Percentiles rank a stretch among this genome's conserved stretches.
phyloP scores from a whole-genome alignment of 805 yeast genomes.

The Zygoascus flipseniorum region DNA sequence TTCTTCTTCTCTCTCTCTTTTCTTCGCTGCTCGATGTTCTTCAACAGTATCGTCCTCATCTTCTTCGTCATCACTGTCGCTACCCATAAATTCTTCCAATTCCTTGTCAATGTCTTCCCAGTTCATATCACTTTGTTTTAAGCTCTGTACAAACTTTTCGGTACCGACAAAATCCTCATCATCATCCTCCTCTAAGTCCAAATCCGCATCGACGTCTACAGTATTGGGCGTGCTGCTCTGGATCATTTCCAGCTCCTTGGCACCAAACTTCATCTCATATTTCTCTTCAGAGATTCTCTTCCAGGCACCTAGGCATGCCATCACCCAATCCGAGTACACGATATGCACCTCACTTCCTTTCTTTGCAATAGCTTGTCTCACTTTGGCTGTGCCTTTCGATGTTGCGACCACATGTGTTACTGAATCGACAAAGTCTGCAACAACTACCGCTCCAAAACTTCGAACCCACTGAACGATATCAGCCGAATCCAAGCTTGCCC shows the following conservation, averaged over 20 bases:
- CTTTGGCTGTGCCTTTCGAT: conserved; percentile 75
- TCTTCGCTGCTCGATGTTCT: conserved; percentile 14
- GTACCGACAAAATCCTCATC: conserved; percentile 38
- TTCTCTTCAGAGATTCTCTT: conserved; percentile 52
- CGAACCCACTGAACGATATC: conserved; percentile 89
- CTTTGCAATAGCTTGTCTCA: conserved; percentile 57
- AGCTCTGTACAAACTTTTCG: conserved; percentile 27
- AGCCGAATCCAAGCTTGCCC: conserved; percentile 59
- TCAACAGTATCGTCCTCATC: conserved; percentile 23
- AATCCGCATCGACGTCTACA: conserved; percentile 37
- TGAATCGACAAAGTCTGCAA: conserved; percentile 54
- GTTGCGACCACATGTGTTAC: conserved; percentile 88
- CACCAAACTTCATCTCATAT: conserved; percentile 37
- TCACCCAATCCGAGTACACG: conserved; percentile 91
- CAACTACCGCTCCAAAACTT: conserved; percentile 84
- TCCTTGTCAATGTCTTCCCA: conserved; percentile 46
- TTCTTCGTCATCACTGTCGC: conserved; percentile 24
- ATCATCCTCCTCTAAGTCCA: conserved; percentile 20
- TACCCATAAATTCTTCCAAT: conserved; percentile 40
- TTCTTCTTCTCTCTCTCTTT: conserved; percentile 12
- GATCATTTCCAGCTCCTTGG: conserved; percentile 11
- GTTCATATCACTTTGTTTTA: conserved; percentile 32
- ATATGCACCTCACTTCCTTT: conserved; percentile 50
- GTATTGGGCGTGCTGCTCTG: conserved; percentile 17
- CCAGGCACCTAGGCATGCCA: conserved; percentile 80